Conservation (phyloP, 2,329 filamentous ascomycete genomes). For the Stemphylium beticola region DNA sequence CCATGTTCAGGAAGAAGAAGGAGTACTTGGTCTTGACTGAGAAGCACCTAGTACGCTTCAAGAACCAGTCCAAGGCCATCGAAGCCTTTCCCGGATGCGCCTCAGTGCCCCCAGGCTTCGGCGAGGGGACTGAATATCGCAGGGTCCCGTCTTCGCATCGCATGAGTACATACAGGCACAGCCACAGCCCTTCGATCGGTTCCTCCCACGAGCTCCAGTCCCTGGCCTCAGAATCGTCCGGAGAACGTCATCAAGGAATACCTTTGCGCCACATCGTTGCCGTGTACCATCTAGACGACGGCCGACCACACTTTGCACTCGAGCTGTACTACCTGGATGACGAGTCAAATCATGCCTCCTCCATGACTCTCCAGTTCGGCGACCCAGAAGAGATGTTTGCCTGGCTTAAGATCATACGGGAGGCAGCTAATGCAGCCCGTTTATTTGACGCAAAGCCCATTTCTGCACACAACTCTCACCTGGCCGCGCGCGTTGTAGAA, state of each 20-base stretch:
- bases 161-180: conserved; percentile 58
- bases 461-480: conserved; percentile 65
- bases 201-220: conserved; percentile 68
- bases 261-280: conserved; percentile 71
- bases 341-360: conserved; percentile 64
- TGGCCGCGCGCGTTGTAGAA: conserved; percentile 67
- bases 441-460: conserved; percentile 60
- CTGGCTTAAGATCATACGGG: conserved; percentile 69
- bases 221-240: conserved; percentile 54
- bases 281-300: conserved; percentile 70
- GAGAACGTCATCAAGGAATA: conserved; percentile 64
- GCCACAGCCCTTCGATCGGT: conserved; percentile 63
- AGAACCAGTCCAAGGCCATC: conserved; percentile 68
- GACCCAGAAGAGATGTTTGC: conserved; percentile 69
- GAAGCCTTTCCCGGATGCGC: conserved; percentile 63
- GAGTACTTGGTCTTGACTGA: conserved; percentile 76
- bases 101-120: neutral
- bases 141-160: conserved; percentile 47
- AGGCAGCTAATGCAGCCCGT: conserved; percentile 63
- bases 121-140: conserved; percentile 21
- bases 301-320: conserved; percentile 68
- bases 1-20: conserved; percentile 74
- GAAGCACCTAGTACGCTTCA: conserved; percentile 70
- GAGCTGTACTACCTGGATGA: conserved; percentile 74
- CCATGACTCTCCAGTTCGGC: conserved; percentile 68